Conservation (phyloP, 2,329 filamentous ascomycete species). For the Stromatinia cepivora region DNA sequence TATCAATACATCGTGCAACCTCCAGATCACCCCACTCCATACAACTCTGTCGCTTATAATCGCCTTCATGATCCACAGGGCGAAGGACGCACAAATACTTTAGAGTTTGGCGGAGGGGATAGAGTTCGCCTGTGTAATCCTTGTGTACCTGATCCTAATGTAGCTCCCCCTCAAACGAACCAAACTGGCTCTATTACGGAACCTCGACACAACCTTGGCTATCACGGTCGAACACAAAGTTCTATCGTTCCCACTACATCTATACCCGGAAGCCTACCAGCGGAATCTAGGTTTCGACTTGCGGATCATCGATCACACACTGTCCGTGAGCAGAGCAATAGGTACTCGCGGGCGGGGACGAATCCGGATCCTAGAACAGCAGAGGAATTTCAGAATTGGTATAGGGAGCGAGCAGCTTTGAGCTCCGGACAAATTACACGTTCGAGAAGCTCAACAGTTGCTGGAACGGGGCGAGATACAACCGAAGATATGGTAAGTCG, state of each 20-base stretch:
- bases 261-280: slow-evolving; percentile 10
- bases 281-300: slow-evolving; percentile 18
- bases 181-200: slow-evolving; percentile 21
- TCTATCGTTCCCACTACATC: slow-evolving; percentile 15
- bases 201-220: slow-evolving; percentile 25
- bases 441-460: slow-evolving; percentile 22
- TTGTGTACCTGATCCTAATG: slow-evolving; percentile 69
- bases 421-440: slow-evolving; percentile 3
- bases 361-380: slow-evolving; percentile 11
- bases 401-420: slow-evolving; percentile 17
- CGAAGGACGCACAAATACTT: slow-evolving; percentile 30
- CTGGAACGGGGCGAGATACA: slow-evolving; percentile 18
- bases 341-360: neutral
- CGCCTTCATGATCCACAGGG: slow-evolving; percentile 30
- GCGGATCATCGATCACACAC: slow-evolving; percentile 15
- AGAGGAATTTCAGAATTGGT: slow-evolving; percentile 20
- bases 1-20: slow-evolving; percentile 89
- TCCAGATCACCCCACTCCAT: slow-evolving; percentile 45
- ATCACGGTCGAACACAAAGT: slow-evolving; percentile 23
- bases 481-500: slow-evolving; percentile 23
- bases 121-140: slow-evolving; percentile 71
- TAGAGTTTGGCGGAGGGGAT: slow-evolving; percentile 60
- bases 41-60: slow-evolving; percentile 23
- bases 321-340: slow-evolving; percentile 1
- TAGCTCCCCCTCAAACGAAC: slow-evolving; percentile 50